Evolutionary conservation across 2,329 filamentous ascomycete genomes (phyloP).

Genomic region (Alternaria atra): DNA sequence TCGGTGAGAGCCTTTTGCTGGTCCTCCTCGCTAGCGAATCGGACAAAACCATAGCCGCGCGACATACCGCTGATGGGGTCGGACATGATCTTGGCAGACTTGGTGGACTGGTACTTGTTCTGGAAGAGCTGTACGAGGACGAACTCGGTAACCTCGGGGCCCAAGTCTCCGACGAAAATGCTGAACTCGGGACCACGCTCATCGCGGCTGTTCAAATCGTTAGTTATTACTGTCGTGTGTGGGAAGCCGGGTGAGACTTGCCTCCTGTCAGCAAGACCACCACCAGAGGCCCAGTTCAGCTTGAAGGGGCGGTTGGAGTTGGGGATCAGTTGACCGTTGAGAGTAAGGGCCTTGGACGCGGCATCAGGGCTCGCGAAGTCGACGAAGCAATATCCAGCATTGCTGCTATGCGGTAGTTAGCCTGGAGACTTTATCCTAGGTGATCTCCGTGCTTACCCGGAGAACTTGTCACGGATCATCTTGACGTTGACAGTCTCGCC

Average conservation of each 20-base stretch:
- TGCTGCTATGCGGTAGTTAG: conserved; percentile 74
- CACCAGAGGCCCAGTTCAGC: conserved; percentile 98
- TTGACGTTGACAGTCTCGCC: conserved; percentile 97
- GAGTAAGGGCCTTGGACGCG: conserved; percentile 86
- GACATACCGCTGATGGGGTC: conserved; percentile 98
- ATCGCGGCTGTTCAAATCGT: conserved; percentile 67
- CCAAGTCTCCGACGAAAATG: conserved; percentile 97
- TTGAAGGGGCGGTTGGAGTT: conserved; percentile 97
- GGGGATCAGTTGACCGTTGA: conserved; percentile 89
- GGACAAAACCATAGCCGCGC: conserved; percentile 96
- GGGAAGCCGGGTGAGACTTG: conserved; percentile 53
- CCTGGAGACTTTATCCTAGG: conserved; percentile 21
- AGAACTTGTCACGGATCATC: conserved; percentile 99
- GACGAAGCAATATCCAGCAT: conserved; percentile 98
- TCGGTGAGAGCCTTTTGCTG: conserved; percentile 95
- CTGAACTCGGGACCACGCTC: conserved; percentile 95
- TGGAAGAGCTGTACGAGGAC: conserved; percentile 97
- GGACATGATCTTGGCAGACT: conserved; percentile 99
- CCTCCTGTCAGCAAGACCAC: conserved; percentile 93
- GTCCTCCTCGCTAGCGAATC: conserved; percentile 93
- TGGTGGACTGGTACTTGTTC: conserved; percentile 94
- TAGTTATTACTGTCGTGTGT: conserved; percentile 17
- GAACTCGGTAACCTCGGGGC: conserved; percentile 98
- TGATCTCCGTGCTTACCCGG: conserved; percentile 71
- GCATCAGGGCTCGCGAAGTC: conserved; percentile 86